Evolutionary conservation across 371 early-diverging fungal genomes (phyloP).

Genomic region (Circinella umbellata): DNA sequence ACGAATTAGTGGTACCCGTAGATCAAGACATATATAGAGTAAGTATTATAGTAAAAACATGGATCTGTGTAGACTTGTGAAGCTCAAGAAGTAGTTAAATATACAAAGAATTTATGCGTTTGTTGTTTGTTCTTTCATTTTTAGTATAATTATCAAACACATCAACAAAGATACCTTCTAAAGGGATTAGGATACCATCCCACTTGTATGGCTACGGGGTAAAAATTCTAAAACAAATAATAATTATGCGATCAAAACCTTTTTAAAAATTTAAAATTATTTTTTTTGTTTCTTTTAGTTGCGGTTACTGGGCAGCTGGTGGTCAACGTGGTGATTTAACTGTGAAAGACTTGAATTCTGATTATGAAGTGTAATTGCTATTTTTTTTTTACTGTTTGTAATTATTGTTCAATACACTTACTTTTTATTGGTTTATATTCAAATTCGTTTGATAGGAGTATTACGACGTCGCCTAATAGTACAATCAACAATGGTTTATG

Average conservation of each 20-base stretch:
- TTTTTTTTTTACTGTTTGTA: background rate
- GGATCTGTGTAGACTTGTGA: too few relatives aligned
- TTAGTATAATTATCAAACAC: conserved; percentile 67
- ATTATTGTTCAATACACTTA: too few relatives aligned
- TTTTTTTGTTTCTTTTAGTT: conserved; percentile 30
- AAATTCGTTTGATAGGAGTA: conserved; percentile 52
- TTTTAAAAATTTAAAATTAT: too few relatives aligned
- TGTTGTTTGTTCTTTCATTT: background rate
- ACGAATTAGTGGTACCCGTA: conserved; percentile 43
- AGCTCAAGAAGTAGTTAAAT: too few relatives aligned
- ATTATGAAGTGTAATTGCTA: conserved; percentile 58
- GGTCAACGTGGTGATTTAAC: conserved; percentile 89
- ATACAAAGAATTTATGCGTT: background rate
- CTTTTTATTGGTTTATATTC: too few relatives aligned
- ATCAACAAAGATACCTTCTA: conserved; percentile 33
- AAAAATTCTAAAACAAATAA: conserved; percentile 10
- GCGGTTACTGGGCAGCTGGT: conserved; percentile 87
- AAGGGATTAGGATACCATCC: conserved; percentile 81
- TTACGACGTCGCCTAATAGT: conserved; percentile 77
- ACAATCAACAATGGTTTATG: conserved; percentile 92
- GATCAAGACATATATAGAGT: conserved; percentile 43
- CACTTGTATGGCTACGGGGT: conserved; percentile 80
- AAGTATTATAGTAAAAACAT: conserved; percentile 3
- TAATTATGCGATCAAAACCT: background rate
- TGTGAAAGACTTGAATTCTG: conserved; percentile 73